phyloP scores from a whole-genome alignment of 2,329 filamentous ascomycete species.

The Scytalidium lignicola region DNA sequence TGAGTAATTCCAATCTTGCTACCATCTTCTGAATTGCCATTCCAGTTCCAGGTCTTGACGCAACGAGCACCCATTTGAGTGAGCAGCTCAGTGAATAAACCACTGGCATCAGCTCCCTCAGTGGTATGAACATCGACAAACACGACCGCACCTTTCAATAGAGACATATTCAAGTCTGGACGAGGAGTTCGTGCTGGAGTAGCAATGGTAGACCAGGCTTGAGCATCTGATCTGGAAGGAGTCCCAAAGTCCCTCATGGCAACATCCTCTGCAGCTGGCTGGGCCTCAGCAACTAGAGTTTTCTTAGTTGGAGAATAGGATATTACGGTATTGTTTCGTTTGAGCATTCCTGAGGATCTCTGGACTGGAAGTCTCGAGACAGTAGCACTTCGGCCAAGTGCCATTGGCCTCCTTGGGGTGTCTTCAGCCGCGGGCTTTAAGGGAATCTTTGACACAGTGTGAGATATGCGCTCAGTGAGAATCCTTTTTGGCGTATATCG shows the following conservation, averaged over 20 bases:
- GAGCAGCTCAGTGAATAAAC: conserved; percentile 75
- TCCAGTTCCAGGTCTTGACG: conserved; percentile 72
- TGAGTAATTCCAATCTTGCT: conserved; percentile 73
- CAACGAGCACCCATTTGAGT: conserved; percentile 77
- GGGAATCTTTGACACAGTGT: conserved; percentile 74
- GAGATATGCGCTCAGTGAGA: conserved; percentile 41
- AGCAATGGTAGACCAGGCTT: conserved; percentile 47
- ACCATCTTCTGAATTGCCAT: conserved; percentile 30
- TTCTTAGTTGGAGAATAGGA: conserved; percentile 49
- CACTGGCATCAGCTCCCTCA: conserved; percentile 74
- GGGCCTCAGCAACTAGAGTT: conserved; percentile 4
- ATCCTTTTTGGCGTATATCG: conserved; percentile 23
- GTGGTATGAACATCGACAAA: conserved; percentile 81
- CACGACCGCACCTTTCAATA: conserved; percentile 68
- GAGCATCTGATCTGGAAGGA: conserved; percentile 42
- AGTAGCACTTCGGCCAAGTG: conserved; percentile 37
- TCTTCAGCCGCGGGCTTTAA: conserved; percentile 58
- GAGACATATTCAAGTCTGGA: conserved; percentile 43
- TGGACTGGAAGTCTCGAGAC: conserved; percentile 36
- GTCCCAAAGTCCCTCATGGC: conserved; percentile 16
- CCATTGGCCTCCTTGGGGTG: conserved; percentile 33
- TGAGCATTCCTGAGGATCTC: conserved; percentile 35
- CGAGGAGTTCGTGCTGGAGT: conserved; percentile 54
- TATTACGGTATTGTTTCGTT: conserved; percentile 46
- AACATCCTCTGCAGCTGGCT: conserved; percentile 6